Evolutionary conservation across 2,329 filamentous ascomycete genomes (phyloP).

Genomic region (Microdochium paspali): DNA sequence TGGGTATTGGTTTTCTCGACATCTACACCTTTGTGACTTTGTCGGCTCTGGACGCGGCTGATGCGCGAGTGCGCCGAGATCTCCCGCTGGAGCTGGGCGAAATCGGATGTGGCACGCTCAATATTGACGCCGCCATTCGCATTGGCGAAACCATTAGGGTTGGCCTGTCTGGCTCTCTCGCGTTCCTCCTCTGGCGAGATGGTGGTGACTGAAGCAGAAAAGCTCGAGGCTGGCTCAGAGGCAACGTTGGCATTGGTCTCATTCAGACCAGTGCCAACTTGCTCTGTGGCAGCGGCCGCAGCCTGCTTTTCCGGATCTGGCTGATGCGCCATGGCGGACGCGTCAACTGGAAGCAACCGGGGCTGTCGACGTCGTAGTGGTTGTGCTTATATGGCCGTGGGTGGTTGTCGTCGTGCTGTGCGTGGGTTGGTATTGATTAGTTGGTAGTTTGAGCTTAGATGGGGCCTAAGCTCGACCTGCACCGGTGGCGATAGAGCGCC

Average conservation of each 20-base stretch:
- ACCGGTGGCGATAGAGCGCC: no score
- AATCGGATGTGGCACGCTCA: constrained; percentile 59
- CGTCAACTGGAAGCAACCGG: no score
- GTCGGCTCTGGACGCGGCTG: constrained; percentile 30
- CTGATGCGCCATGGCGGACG: neutral
- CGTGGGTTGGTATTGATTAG: no score
- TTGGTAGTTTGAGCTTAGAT: no score
- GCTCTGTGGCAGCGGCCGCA: neutral
- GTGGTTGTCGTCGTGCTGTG: no score
- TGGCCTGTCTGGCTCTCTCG: constrained; percentile 31
- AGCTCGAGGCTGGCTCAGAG: constrained; percentile 1
- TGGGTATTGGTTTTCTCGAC: constrained; percentile 43
- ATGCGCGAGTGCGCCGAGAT: constrained; percentile 46
- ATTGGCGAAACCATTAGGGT: constrained; percentile 37
- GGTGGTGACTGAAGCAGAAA: constrained; percentile 11
- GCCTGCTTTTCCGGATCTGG: neutral
- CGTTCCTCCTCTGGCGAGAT: constrained; percentile 25
- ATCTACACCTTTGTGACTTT: constrained; percentile 27
- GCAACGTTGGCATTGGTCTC: constrained; percentile 2
- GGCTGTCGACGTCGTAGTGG: no score
- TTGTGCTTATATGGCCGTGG: no score
- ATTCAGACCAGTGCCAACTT: neutral
- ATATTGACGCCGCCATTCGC: constrained; percentile 48
- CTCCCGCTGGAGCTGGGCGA: constrained; percentile 55
- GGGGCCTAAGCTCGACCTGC: no score